phyloP scores from a whole-genome alignment of 1,284 basidiomycete genomes.

The Salmacisia buchloeana region DNA sequence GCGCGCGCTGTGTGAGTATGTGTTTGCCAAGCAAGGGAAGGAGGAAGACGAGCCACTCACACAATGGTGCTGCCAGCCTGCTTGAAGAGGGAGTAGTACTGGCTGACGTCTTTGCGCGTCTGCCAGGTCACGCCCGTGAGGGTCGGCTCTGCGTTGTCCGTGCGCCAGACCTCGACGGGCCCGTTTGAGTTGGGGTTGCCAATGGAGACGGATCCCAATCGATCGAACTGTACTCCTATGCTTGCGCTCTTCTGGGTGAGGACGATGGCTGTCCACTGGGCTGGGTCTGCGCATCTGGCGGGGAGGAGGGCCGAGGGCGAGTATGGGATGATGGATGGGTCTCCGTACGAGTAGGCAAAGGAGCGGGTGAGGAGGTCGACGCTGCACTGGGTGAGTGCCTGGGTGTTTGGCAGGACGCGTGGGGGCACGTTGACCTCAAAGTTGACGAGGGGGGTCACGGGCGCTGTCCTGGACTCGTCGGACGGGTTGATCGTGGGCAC shows the following conservation, averaged over 20 bases:
- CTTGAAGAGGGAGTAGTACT: conserved; percentile 26
- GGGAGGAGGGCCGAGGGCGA: conserved; percentile 12
- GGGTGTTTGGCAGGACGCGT: background rate
- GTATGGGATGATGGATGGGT: conserved; percentile 20
- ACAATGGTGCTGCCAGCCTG: conserved; percentile 7
- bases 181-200: conserved; percentile 20
- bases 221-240: conserved; percentile 30
- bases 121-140: conserved; percentile 25
- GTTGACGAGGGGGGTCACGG: background rate
- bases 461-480: background rate
- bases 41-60: background rate
- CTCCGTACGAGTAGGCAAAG: conserved; percentile 30
- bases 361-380: conserved; percentile 21
- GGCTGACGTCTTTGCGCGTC: conserved; percentile 24
- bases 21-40: background rate
- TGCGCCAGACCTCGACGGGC: conserved; percentile 30
- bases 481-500: no score
- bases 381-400: conserved; percentile 6
- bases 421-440: conserved; percentile 15
- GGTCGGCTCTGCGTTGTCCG: conserved; percentile 36
- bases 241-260: conserved; percentile 21
- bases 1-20: background rate
- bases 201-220: conserved; percentile 25
- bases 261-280: conserved; percentile 23
- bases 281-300: conserved; percentile 18